Conservation (phyloP, 169 alveolate species). For the Cryptosporidium sp. region DNA sequence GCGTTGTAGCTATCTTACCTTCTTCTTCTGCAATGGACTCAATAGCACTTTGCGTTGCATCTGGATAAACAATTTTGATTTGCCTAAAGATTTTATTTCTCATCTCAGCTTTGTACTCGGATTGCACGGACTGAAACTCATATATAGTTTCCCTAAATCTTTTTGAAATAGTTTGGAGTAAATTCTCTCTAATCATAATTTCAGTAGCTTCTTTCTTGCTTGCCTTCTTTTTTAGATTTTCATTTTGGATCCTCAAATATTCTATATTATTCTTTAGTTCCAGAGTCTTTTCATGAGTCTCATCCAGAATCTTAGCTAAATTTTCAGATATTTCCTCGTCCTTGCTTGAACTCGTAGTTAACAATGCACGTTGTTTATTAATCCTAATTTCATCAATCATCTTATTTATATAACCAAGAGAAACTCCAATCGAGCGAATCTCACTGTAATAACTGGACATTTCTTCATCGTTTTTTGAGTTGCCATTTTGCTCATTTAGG, state of each 20-base stretch:
- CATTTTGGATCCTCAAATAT: slow-evolving; percentile 66
- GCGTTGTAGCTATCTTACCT: slow-evolving; percentile 75
- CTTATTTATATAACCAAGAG: slow-evolving; percentile 48
- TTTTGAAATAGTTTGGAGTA: slow-evolving; percentile 77
- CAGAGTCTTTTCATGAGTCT: slow-evolving; percentile 51
- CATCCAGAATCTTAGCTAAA: slow-evolving; percentile 73
- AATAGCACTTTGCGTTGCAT: slow-evolving; percentile 69
- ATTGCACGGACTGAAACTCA: slow-evolving; percentile 76
- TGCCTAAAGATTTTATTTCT: slow-evolving; percentile 77
- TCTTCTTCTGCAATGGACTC: slow-evolving; percentile 75
- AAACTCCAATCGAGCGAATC: slow-evolving; percentile 61
- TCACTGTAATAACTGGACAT: slow-evolving; percentile 65
- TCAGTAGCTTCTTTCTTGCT: slow-evolving; percentile 52
- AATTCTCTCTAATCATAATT: slow-evolving; percentile 76
- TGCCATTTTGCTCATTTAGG: slow-evolving; percentile 5
- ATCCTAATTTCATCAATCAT: slow-evolving; percentile 50
- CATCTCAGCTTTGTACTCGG: slow-evolving; percentile 62
- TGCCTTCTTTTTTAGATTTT: slow-evolving; percentile 33
- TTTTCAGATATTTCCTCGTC: slow-evolving; percentile 56
- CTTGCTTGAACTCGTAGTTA: slow-evolving; percentile 62
- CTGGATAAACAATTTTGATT: slow-evolving; percentile 80
- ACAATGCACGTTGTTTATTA: slow-evolving; percentile 62
- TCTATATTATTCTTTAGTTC: slow-evolving; percentile 75
- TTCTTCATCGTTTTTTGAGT: slow-evolving; percentile 14
- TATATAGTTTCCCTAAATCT: slow-evolving; percentile 77